A percentile compares a stretch with the other conserved stretches of the same genome.
phyloP scores from a whole-genome alignment of 768 basidiomycete genomes.

The Boletus eberwhitei region DNA sequence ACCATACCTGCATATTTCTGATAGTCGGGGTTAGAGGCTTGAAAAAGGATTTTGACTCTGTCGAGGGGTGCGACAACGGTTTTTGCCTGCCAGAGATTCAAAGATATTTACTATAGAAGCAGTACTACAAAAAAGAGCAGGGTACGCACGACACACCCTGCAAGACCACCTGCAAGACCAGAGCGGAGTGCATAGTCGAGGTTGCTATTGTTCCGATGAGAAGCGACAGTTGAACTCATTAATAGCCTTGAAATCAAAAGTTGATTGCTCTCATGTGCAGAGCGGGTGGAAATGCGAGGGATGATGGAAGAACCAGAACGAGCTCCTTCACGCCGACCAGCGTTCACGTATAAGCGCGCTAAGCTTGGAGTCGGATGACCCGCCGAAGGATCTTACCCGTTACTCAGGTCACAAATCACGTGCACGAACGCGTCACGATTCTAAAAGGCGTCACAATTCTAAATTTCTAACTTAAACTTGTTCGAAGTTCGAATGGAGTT shows the following conservation, averaged over 20 bases:
- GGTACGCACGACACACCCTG: constrained; percentile 82
- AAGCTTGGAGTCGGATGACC: not conserved
- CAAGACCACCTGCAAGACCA: constrained; percentile 88
- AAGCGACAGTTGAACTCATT: constrained; percentile 35
- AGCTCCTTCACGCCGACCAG: not conserved
- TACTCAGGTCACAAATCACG: constrained; percentile 8
- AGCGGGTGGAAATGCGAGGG: not conserved
- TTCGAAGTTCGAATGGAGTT: not conserved
- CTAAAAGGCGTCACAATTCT: too few species aligned
- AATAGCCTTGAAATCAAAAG: constrained; percentile 11
- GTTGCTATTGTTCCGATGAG: constrained; percentile 50
- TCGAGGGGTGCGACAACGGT: constrained; percentile 94
- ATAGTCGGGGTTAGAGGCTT: constrained; percentile 94
- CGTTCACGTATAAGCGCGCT: not conserved
- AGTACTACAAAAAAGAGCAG: not conserved
- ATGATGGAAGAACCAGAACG: not conserved
- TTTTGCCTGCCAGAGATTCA: constrained; percentile 62
- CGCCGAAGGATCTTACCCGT: constrained; percentile 16
- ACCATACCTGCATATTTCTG: constrained; percentile 85
- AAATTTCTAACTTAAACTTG: too few species aligned
- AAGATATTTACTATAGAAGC: constrained; percentile 8
- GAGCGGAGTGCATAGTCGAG: constrained; percentile 69
- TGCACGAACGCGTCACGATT: not conserved
- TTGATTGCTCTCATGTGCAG: constrained; percentile 9
- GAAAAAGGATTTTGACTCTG: constrained; percentile 97